Base-by-base conservation (phyloP, 805 yeast genomes). In the Ogataea ganodermae region DNA sequence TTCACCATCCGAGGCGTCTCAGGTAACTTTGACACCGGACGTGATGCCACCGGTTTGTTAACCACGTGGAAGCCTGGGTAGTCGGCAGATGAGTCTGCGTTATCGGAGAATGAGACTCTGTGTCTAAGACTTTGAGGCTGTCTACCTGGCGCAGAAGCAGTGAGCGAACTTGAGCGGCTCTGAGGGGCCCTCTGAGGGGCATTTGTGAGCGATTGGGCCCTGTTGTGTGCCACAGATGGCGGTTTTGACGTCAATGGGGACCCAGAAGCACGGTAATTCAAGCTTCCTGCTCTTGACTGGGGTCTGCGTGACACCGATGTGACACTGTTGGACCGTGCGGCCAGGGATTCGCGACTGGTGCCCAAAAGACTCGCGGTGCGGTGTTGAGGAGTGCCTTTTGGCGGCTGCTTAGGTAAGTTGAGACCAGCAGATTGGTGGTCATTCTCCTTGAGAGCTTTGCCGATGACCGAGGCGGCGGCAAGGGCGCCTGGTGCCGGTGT, bases 381-480 rank as follows among this genome's bases (percentile, higher is more conserved):
- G 27, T 48, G 57, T 16, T 49, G 39, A 17, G 31, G 35, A 18
- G 58, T 31, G 28, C 44, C 51, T 35, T 46, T 46, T 16, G 20
- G 53, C 13, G 58, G 64, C 43, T 54, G 62, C 49, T 54, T 63
- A 24, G 63, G 71, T 33, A 70, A 35, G 53, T 59, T 54, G 60
- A 70, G 38, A 58, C 62, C 57, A 52, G 51, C 48, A 55, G 67
- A 50, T 26, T 59, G 53, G 42, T 65, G 59, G 45, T 61, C 58
- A 39, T 63, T 65, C 50, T 73, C 66, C 53, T 68, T 70, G 44
- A 77, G 49, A 0, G 81, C 80, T 43, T 67, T 66, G 2, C 83
- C 83, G 49, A 78, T 74, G 3, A 79, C 79, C 6, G 78, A 66
- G 3, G 86, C 86, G 21, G 87, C 87, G 6, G 86, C 87, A 21